Evolutionary conservation across 345 rosid species (phyloP).

Genomic region (Theobroma cacao): DNA sequence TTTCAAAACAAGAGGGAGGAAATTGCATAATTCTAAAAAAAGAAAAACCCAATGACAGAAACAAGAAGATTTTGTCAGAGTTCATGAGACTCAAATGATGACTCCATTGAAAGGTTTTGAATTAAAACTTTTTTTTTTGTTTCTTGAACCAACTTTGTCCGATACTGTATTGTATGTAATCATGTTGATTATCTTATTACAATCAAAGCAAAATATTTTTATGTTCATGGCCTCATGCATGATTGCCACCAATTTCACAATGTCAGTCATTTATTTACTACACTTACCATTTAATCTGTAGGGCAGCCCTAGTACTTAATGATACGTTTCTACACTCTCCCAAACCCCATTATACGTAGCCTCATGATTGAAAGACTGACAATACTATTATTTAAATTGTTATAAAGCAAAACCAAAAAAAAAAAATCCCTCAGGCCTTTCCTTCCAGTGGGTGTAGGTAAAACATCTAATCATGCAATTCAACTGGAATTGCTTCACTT

Average conservation of each 20-base stretch:
- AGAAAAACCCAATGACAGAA: not conserved
- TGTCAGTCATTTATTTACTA: not conserved
- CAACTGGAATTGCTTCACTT: not conserved
- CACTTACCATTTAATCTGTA: not conserved
- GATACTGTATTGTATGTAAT: not conserved
- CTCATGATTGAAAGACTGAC: slow-evolving; percentile 44
- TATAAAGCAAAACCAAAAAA: not conserved
- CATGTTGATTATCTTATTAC: not conserved
- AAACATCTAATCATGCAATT: not conserved
- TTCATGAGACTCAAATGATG: slow-evolving; percentile 19
- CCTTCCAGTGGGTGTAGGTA: not conserved
- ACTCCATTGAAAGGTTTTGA: not conserved
- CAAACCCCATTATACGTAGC: slow-evolving; percentile 14
- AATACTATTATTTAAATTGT: not conserved
- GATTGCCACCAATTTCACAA: slow-evolving; percentile 5
- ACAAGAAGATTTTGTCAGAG: slow-evolving; percentile 6
- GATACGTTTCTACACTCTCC: not conserved
- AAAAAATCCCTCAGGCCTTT: not conserved
- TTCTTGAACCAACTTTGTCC: not conserved
- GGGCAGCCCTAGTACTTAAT: no score
- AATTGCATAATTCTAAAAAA: not conserved
- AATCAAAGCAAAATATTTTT: not conserved
- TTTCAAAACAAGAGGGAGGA: not conserved
- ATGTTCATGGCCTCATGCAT: slow-evolving; percentile 1
- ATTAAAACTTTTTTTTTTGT: not conserved